These are phyloP conservation scores for Marasmius fiardii DNA, from an alignment of 1,284 basidiomycete genomes.

Conservation along the genomic window DNA sequence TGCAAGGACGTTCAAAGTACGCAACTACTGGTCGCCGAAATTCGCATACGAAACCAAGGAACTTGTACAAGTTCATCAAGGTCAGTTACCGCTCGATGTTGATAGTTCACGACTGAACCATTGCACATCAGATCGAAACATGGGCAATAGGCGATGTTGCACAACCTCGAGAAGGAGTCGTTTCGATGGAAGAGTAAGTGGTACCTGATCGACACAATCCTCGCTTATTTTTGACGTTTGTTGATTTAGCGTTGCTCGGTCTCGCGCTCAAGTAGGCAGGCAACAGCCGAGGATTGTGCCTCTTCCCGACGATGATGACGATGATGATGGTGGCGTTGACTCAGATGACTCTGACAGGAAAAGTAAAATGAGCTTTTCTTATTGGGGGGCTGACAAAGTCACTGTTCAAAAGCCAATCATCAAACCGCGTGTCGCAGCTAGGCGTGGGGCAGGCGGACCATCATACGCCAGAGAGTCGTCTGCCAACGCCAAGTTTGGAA, in stretches of 20 bases:
- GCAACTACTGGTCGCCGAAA: conserved; percentile 72
- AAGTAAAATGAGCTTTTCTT: conserved; percentile 89
- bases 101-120: not conserved
- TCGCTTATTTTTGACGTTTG: conserved; percentile 13
- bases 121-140: conserved; percentile 70
- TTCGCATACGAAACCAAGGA: conserved; percentile 76
- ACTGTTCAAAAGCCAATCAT: conserved; percentile 75
- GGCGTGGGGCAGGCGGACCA: conserved; percentile 46
- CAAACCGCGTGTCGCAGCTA: conserved; percentile 39
- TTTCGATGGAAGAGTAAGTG: conserved; percentile 84
- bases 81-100: conserved; percentile 31
- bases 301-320: conserved; percentile 63
- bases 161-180: conserved; percentile 68
- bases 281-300: conserved; percentile 66
- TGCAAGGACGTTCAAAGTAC: conserved; percentile 78
- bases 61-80: conserved; percentile 87
- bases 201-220: conserved; percentile 16
- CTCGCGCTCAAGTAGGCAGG: conserved; percentile 57
- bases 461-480: conserved; percentile 76
- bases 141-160: conserved; percentile 81
- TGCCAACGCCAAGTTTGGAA: conserved; percentile 83
- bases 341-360: conserved; percentile 84
- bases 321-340: conserved; percentile 52
- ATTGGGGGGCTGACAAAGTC: conserved; percentile 86
- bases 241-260: conserved; percentile 59